Conservation (phyloP, 768 basidiomycete species). For the Kockovaella imperatae region DNA sequence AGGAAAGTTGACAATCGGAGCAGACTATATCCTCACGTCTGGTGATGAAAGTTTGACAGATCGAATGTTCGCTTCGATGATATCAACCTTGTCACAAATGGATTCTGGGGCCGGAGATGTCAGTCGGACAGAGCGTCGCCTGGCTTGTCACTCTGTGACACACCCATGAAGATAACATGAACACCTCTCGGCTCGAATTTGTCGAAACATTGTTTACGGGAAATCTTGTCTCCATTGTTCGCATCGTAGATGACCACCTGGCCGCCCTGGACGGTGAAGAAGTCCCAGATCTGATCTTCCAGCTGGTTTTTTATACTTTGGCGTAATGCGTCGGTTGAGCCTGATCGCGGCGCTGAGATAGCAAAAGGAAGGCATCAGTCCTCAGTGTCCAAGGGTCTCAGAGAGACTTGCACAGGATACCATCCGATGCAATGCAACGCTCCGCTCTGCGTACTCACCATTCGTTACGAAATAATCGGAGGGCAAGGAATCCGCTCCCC, state of each 20-base stretch:
- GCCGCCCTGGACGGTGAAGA: constrained; percentile 66
- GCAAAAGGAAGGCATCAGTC: constrained; percentile 23
- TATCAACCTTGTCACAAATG: constrained; percentile 79
- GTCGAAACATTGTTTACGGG: constrained; percentile 64
- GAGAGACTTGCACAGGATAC: no score
- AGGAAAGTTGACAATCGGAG: neutral
- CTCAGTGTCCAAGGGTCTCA: constrained; percentile 4
- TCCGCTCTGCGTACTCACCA: constrained; percentile 48
- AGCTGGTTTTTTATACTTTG: constrained; percentile 70
- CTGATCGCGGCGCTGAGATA: constrained; percentile 51
- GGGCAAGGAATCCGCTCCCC: constrained; percentile 78
- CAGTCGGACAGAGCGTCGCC: neutral
- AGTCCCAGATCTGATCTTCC: constrained; percentile 80
- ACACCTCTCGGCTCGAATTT: constrained; percentile 79
- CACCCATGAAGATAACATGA: constrained; percentile 89
- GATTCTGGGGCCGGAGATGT: constrained; percentile 55
- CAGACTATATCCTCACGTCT: constrained; percentile 69
- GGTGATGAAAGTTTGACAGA: constrained; percentile 97
- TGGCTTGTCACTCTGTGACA: constrained; percentile 7
- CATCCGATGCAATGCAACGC: no score
- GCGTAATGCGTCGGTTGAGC: constrained; percentile 71
- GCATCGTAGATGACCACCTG: constrained; percentile 99
- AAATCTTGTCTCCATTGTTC: constrained; percentile 72
- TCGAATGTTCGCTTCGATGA: constrained; percentile 88
- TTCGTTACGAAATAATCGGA: constrained; percentile 85